Percentiles rank a stretch among this genome's conserved stretches.
phyloP scores from a whole-genome alignment of 352 stramenopile genomes.

The Globisporangium acanthophoron region DNA sequence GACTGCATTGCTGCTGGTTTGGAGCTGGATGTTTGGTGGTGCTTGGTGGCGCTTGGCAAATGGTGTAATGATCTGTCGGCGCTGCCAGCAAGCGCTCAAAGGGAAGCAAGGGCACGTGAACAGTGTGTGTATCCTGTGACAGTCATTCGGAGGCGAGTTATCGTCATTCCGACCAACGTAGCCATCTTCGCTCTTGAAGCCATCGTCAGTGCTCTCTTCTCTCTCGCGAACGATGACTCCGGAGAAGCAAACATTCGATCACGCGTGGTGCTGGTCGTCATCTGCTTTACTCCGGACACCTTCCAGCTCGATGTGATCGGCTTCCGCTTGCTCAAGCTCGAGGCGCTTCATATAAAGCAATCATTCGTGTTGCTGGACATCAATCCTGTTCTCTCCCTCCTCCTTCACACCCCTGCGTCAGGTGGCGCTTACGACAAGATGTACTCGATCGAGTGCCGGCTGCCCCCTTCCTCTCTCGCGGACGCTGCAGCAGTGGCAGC shows the following conservation, averaged over 20 bases:
- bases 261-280: too few species aligned
- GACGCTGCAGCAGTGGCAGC: background rate
- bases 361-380: background rate
- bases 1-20: background rate
- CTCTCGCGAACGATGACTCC: background rate
- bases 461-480: background rate
- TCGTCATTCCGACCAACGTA: background rate
- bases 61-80: background rate
- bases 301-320: background rate
- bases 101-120: background rate
- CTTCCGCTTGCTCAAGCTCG: too few species aligned
- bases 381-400: background rate
- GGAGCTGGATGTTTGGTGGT: background rate
- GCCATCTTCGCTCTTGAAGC: background rate
- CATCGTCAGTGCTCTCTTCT: background rate
- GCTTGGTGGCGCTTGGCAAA: background rate
- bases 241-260: background rate
- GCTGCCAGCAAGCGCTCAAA: too few species aligned
- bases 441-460: conserved; percentile 2
- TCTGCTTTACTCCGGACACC: too few species aligned
- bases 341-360: too few species aligned
- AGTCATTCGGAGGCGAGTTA: background rate
- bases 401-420: too few species aligned
- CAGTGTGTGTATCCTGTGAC: background rate
- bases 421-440: conserved; percentile 1